Evolutionary conservation across 805 yeast genomes (phyloP).

Genomic region (Teunomyces atbi): DNA sequence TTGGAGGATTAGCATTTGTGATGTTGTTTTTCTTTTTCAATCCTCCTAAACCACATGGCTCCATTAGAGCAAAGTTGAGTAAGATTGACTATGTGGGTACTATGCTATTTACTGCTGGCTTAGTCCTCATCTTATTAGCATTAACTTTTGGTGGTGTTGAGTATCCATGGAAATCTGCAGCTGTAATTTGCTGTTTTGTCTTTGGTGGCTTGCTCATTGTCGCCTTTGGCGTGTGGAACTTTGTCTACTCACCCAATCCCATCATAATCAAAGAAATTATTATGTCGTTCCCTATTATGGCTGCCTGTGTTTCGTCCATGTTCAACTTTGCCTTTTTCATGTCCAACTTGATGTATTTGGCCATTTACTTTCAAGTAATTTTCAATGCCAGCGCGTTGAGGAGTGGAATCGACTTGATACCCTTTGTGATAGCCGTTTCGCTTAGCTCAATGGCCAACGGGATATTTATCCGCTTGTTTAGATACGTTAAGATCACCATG

Average conservation of each 20-base stretch:
- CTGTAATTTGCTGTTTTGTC: constrained; percentile 48
- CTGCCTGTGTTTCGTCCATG: constrained; percentile 37
- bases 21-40: constrained; percentile 41
- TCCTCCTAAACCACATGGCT: constrained; percentile 47
- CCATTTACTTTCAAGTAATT: constrained; percentile 42
- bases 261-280: constrained; percentile 45
- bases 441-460: constrained; percentile 32
- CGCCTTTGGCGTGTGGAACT: constrained; percentile 40
- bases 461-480: constrained; percentile 25
- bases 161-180: constrained; percentile 55
- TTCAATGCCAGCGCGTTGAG: constrained; percentile 32
- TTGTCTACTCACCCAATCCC: constrained; percentile 43
- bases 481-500: constrained; percentile 32
- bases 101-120: constrained; percentile 38
- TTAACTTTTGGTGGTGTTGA: constrained; percentile 55
- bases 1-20: constrained; percentile 52
- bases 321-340: constrained; percentile 42
- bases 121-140: constrained; percentile 47
- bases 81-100: constrained; percentile 53
- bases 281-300: constrained; percentile 30
- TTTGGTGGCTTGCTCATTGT: constrained; percentile 42
- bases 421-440: constrained; percentile 33
- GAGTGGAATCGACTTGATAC: constrained; percentile 38
- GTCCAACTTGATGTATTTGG: constrained; percentile 30
- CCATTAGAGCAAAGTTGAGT: constrained; percentile 33